Percentiles rank a stretch among this genome's conserved stretches.
Conservation (phyloP, 257 asterid genomes). For the Echites panduratus region DNA sequence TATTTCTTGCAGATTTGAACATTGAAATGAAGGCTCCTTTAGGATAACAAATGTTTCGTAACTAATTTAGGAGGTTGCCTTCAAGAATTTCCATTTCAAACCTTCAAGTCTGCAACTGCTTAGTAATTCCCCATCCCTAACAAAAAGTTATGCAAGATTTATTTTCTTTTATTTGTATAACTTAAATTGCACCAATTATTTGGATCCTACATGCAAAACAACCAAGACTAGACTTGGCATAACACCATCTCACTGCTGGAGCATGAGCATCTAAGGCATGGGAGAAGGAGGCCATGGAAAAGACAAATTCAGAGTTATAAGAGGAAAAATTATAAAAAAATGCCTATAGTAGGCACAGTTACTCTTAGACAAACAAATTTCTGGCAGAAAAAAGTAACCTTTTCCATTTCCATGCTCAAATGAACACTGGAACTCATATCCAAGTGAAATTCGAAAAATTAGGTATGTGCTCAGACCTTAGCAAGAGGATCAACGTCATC, state of each 20-base stretch:
- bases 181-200: not conserved
- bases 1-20: not conserved
- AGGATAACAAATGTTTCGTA: not conserved
- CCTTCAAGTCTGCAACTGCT: not conserved
- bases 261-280: not conserved
- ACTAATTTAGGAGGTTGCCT: not conserved
- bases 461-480: constrained; percentile 32
- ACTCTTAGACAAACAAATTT: not conserved
- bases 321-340: not conserved
- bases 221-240: not conserved
- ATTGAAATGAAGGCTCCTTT: not conserved
- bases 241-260: not conserved
- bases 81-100: not conserved
- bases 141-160: not conserved
- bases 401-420: not conserved
- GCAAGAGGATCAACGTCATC: constrained; percentile 75
- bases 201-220: not conserved
- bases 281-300: no score
- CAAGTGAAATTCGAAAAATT: not conserved
- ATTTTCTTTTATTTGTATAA: not conserved
- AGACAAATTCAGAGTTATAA: not conserved
- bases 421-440: not conserved
- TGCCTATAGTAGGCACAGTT: not conserved
- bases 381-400: not conserved
- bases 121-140: not conserved